Evolutionary conservation across 2,329 filamentous ascomycete species (phyloP).

Genomic region (Teratosphaeria pseudoeucalypti): DNA sequence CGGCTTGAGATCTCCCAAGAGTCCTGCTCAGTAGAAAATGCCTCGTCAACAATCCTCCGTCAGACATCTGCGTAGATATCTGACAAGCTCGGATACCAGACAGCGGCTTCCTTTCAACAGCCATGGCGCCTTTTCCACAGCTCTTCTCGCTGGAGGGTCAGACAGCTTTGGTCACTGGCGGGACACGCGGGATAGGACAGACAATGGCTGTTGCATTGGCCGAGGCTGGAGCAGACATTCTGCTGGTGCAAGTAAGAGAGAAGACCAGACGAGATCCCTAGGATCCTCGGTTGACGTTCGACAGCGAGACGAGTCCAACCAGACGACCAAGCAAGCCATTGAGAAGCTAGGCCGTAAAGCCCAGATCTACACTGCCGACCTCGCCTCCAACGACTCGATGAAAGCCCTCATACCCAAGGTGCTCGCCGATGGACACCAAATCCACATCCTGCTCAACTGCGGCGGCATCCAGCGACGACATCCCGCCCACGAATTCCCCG

Average conservation of each 20-base stretch:
- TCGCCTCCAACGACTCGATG: slow-evolving; percentile 51
- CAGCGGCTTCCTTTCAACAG: neutral
- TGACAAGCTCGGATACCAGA: no score
- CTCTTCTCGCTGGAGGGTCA: slow-evolving; percentile 42
- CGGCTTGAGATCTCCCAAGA: neutral
- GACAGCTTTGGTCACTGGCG: slow-evolving; percentile 40
- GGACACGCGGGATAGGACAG: slow-evolving; percentile 41
- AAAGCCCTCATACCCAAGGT: slow-evolving; percentile 50
- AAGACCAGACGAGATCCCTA: neutral
- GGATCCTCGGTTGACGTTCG: neutral
- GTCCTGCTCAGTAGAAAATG: neutral
- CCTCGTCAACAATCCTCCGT: no score
- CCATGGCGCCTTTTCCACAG: slow-evolving; percentile 29
- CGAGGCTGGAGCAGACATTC: slow-evolving; percentile 40
- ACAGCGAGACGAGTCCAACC: slow-evolving; percentile 46
- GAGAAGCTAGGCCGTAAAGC: slow-evolving; percentile 56
- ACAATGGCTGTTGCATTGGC: slow-evolving; percentile 41
- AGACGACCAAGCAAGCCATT: slow-evolving; percentile 50
- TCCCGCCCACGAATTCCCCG: slow-evolving; percentile 63
- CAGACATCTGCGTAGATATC: no score
- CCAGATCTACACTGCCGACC: slow-evolving; percentile 59
- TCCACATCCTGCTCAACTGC: slow-evolving; percentile 76
- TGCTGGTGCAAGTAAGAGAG: slow-evolving; percentile 36
- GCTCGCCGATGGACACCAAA: slow-evolving; percentile 50
- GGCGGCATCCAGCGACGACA: slow-evolving; percentile 77